These are phyloP conservation scores for Geotrichum candidum DNA, from an alignment of 1,139 yeast species.

Conservation along the genomic window DNA sequence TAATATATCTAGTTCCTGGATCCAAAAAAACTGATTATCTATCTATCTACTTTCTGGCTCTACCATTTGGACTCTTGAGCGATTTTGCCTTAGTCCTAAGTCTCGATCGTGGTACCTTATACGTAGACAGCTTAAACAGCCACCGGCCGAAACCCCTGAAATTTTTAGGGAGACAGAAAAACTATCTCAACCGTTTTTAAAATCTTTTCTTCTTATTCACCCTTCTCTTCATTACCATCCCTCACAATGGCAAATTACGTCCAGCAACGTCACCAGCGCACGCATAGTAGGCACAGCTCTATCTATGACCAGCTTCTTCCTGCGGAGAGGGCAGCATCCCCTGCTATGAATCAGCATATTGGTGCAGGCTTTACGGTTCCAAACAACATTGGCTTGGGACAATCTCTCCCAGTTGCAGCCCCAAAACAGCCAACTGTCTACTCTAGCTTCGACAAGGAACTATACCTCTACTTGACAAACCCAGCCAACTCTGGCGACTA, in stretches of 20 bases:
- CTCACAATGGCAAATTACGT: neutral
- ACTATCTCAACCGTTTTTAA: neutral
- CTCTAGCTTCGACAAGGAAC: constrained; percentile 10
- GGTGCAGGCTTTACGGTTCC: neutral
- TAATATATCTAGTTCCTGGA: no score
- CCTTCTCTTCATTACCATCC: neutral
- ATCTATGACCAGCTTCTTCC: constrained; percentile 2
- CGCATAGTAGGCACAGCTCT: constrained; percentile 1
- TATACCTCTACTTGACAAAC: constrained; percentile 11
- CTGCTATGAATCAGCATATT: constrained; percentile 5
- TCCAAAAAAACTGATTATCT: neutral
- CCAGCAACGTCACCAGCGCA: constrained; percentile 2
- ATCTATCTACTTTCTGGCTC: neutral
- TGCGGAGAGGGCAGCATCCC: neutral
- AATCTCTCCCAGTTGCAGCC: neutral
- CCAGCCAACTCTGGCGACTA: constrained; percentile 14
- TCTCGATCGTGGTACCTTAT: neutral
- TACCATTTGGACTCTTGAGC: neutral
- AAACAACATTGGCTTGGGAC: neutral
- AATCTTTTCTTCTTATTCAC: neutral
- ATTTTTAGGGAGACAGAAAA: neutral
- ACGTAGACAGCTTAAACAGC: neutral
- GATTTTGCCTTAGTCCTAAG: neutral
- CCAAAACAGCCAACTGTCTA: constrained; percentile 5
- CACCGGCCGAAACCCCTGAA: neutral